Conservation (phyloP, 768 basidiomycete species). For the Aureoboletus auriporus region DNA sequence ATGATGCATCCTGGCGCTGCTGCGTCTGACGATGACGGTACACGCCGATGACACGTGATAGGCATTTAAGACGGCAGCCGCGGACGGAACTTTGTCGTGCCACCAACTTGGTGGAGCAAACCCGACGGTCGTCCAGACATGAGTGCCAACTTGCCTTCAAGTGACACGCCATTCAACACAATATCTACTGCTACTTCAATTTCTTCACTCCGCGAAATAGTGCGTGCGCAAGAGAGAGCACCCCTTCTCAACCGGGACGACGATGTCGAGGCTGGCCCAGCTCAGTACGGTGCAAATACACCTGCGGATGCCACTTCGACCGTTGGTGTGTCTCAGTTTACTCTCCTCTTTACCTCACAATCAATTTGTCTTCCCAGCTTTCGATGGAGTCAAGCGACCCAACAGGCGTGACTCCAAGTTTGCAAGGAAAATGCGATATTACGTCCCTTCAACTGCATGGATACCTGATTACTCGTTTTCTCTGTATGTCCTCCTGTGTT, state of each 20-base stretch:
- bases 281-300: constrained; percentile 15
- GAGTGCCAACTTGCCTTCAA: constrained; percentile 3
- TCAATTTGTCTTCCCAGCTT: not conserved
- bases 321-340: constrained; percentile 10
- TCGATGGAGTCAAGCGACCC: constrained; percentile 13
- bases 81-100: not conserved
- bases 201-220: constrained; percentile 23
- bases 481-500: constrained; percentile 42
- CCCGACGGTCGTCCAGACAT: constrained; percentile 6
- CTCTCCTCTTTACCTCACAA: not conserved
- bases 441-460: constrained; percentile 75
- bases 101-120: not conserved
- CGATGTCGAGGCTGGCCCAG: constrained; percentile 26
- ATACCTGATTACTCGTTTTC: constrained; percentile 72
- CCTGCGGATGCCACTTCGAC: constrained; percentile 19
- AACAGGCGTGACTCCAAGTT: constrained; percentile 28
- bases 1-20: too few relatives aligned
- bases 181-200: constrained; percentile 28
- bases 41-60: constrained; percentile 7
- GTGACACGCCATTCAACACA: constrained; percentile 13
- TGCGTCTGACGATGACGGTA: too few relatives aligned
- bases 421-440: constrained; percentile 60
- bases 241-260: constrained; percentile 24
- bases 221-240: constrained; percentile 18
- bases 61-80: not conserved